Evolutionary conservation across 495 filamentous ascomycete species (phyloP).

Genomic region (Neurospora sp.): DNA sequence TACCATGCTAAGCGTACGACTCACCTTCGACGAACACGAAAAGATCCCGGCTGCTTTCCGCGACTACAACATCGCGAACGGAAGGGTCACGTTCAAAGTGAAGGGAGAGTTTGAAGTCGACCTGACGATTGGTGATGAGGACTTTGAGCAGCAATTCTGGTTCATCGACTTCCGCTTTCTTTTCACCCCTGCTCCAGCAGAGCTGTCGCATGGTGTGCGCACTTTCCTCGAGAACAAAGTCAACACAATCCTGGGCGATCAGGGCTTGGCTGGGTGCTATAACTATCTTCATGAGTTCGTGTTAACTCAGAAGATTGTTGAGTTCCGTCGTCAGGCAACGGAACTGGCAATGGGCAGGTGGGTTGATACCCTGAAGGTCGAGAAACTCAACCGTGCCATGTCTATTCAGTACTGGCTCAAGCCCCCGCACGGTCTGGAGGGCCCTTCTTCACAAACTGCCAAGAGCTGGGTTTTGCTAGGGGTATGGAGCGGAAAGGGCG

Average conservation of each 20-base stretch:
- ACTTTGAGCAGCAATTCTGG: slow-evolving; percentile 69
- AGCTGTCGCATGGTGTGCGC: slow-evolving; percentile 49
- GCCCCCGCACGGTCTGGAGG: slow-evolving; percentile 24
- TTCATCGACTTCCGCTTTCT: slow-evolving; percentile 85
- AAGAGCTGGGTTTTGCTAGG: slow-evolving; percentile 93
- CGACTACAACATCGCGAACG: slow-evolving; percentile 63
- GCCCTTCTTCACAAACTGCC: slow-evolving; percentile 32
- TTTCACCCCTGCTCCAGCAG: slow-evolving; percentile 56
- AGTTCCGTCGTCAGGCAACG: slow-evolving; percentile 64
- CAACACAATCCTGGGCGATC: slow-evolving; percentile 53
- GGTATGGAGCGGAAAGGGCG: slow-evolving; percentile 50
- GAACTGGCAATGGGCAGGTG: slow-evolving; percentile 58
- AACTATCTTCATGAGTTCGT: slow-evolving; percentile 75
- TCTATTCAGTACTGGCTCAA: slow-evolving; percentile 84
- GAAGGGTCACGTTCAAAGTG: slow-evolving; percentile 78
- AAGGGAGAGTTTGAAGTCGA: slow-evolving; percentile 86
- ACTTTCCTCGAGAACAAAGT: slow-evolving; percentile 55
- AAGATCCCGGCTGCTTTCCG: slow-evolving; percentile 59
- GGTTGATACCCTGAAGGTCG: slow-evolving; percentile 63
- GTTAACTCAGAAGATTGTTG: slow-evolving; percentile 76
- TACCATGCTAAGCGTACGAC: slow-evolving; percentile 64
- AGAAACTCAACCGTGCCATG: slow-evolving; percentile 65
- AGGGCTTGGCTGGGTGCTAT: slow-evolving; percentile 69
- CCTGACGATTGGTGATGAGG: slow-evolving; percentile 74
- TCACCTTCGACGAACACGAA: slow-evolving; percentile 73